phyloP scores from a whole-genome alignment of 1,284 basidiomycete species.

The Uromyces viciae-fabae region DNA sequence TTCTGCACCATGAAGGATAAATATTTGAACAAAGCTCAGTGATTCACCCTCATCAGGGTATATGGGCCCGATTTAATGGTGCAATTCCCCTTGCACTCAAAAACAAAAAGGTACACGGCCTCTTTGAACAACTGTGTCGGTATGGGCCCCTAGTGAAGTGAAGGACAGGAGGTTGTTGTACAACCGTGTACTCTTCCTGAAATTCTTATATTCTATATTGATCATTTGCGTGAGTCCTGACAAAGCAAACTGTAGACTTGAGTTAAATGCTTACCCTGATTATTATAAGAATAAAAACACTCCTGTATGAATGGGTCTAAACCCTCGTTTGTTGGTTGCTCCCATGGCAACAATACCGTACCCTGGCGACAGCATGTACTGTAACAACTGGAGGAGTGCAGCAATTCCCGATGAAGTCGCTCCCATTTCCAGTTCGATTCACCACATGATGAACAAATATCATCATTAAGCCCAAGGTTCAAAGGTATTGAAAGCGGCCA shows the following conservation, averaged over 20 bases:
- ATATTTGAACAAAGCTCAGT: constrained; percentile 3
- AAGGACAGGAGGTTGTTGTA: constrained; percentile 13
- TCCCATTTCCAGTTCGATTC: neutral
- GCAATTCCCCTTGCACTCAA: neutral
- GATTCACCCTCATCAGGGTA: neutral
- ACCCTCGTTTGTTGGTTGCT: no score
- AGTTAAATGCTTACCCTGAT: neutral
- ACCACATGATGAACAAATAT: neutral
- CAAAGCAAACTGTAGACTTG: neutral
- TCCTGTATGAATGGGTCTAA: no score
- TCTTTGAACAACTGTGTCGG: neutral
- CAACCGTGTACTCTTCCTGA: neutral
- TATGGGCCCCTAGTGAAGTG: neutral
- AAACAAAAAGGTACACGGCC: neutral
- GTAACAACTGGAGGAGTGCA: neutral
- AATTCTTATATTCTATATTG: neutral
- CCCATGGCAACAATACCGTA: neutral
- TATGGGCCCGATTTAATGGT: neutral
- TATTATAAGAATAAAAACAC: neutral
- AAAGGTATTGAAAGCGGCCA: no score
- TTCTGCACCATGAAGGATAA: neutral
- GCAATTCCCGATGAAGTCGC: neutral
- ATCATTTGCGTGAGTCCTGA: neutral
- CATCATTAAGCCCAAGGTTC: neutral
- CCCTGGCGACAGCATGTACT: neutral